A percentile compares a stretch with the other conserved stretches of the same genome.
These are phyloP conservation scores for Hebeloma cylindrosporum DNA, from an alignment of 768 basidiomycete genomes.

Conservation along the genomic window DNA sequence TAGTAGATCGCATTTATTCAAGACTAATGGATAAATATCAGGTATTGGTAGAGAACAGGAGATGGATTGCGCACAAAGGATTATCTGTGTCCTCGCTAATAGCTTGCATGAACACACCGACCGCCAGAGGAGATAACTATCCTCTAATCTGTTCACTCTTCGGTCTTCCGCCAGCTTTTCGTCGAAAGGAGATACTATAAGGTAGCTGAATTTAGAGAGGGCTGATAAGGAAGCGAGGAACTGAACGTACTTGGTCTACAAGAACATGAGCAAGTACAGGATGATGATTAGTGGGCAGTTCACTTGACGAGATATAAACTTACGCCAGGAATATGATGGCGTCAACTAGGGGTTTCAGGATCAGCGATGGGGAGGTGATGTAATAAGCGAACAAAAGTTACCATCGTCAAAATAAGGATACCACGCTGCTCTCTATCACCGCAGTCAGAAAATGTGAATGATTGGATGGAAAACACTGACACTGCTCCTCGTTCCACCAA, in stretches of 20 bases:
- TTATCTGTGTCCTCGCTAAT: constrained; percentile 56
- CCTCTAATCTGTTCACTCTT: constrained; percentile 71
- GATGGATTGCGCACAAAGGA: constrained; percentile 39
- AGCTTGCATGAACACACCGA: constrained; percentile 70
- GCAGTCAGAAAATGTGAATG: constrained; percentile 8
- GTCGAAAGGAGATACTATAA: constrained; percentile 74
- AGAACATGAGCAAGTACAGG: constrained; percentile 5
- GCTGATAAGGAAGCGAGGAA: constrained; percentile 5
- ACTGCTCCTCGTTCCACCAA: constrained; percentile 70
- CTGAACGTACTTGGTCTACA: constrained; percentile 43
- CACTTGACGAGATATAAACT: constrained; percentile 22
- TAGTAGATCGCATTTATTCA: constrained; percentile 74
- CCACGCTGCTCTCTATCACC: constrained; percentile 66
- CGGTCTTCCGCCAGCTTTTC: constrained; percentile 73
- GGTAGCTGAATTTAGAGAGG: constrained; percentile 40
- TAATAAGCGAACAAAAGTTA: constrained; percentile 23
- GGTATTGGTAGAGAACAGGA: not conserved
- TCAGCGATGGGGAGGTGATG: constrained; percentile 2
- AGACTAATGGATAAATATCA: constrained; percentile 33
- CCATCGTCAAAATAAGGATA: constrained; percentile 79
- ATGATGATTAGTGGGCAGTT: constrained; percentile 8
- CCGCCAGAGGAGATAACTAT: constrained; percentile 75
- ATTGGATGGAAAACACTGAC: constrained; percentile 38
- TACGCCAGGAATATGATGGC: constrained; percentile 83
- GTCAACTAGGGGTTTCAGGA: constrained; percentile 45